Conservation (phyloP, 1,139 yeast genomes). For the Saccharomyces hybrid region DNA sequence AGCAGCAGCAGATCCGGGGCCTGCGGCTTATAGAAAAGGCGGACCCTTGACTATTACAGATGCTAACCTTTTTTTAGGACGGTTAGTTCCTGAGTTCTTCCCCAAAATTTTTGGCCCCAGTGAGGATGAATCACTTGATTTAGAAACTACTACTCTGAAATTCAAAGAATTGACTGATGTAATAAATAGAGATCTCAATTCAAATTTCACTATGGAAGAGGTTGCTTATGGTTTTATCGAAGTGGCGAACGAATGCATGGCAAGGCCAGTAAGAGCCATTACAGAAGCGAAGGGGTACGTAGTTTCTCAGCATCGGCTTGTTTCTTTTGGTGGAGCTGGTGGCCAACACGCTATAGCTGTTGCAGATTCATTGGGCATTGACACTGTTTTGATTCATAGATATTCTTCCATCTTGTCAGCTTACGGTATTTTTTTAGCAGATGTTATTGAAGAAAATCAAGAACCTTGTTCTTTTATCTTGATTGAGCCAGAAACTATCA, state of each 20-base stretch:
- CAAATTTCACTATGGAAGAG: slow-evolving; percentile 34
- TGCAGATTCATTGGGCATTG: slow-evolving; percentile 42
- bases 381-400: slow-evolving; percentile 42
- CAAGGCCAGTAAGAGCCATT: no score
- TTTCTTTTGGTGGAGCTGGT: slow-evolving; percentile 54
- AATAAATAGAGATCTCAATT: slow-evolving; percentile 36
- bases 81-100: slow-evolving; percentile 47
- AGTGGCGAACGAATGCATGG: no score
- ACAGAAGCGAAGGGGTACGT: slow-evolving; percentile 49
- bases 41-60: slow-evolving; percentile 55
- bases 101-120: slow-evolving; percentile 54
- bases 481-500: no score
- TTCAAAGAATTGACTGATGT: slow-evolving; percentile 37
- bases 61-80: slow-evolving; percentile 48
- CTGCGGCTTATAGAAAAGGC: slow-evolving; percentile 51
- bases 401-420: slow-evolving; percentile 51
- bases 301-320: slow-evolving; percentile 42
- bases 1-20: slow-evolving; percentile 58
- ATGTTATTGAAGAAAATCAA: slow-evolving; percentile 58
- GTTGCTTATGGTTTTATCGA: no score
- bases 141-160: slow-evolving; percentile 34
- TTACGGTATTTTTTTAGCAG: slow-evolving; percentile 50
- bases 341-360: slow-evolving; percentile 52
- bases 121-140: slow-evolving; percentile 45
- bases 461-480: slow-evolving; percentile 46